Evolutionary conservation across 2,329 filamentous ascomycete genomes (phyloP).

Genomic region (Bipolaris victoriae): DNA sequence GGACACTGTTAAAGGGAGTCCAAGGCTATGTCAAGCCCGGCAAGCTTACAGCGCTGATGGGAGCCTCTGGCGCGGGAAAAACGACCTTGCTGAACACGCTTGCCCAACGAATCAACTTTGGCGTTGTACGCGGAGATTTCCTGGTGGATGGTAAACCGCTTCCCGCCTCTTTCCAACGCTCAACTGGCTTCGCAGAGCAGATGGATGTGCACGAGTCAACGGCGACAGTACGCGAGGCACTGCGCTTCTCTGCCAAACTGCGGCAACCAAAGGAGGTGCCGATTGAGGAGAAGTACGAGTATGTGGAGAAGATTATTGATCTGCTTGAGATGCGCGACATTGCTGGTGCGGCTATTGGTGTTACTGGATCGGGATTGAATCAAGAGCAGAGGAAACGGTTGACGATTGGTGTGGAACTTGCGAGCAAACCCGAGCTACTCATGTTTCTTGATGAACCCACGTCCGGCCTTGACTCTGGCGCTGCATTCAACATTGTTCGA

Average conservation of each 20-base stretch:
- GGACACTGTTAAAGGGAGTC: conserved; percentile 63
- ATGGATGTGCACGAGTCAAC: conserved; percentile 68
- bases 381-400: conserved; percentile 72
- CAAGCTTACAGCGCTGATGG: conserved; percentile 79
- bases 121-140: conserved; percentile 54
- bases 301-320: conserved; percentile 69
- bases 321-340: conserved; percentile 69
- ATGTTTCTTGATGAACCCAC: conserved; percentile 82
- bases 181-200: conserved; percentile 76
- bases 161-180: conserved; percentile 76
- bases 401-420: conserved; percentile 66
- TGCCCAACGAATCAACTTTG: conserved; percentile 53
- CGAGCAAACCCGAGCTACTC: conserved; percentile 71
- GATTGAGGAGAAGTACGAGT: conserved; percentile 66
- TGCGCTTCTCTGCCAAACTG: conserved; percentile 68
- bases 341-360: conserved; percentile 68
- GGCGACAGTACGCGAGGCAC: conserved; percentile 67
- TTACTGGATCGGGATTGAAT: conserved; percentile 55
- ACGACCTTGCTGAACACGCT: conserved; percentile 47
- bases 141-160: conserved; percentile 50
- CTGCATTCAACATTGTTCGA: conserved; percentile 69
- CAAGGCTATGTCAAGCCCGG: conserved; percentile 90
- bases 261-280: conserved; percentile 66
- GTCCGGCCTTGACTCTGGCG: conserved; percentile 72
- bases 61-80: conserved; percentile 65